phyloP scores from a whole-genome alignment of 2,329 filamentous ascomycete species.

The Purpureocillium lavendulum region DNA sequence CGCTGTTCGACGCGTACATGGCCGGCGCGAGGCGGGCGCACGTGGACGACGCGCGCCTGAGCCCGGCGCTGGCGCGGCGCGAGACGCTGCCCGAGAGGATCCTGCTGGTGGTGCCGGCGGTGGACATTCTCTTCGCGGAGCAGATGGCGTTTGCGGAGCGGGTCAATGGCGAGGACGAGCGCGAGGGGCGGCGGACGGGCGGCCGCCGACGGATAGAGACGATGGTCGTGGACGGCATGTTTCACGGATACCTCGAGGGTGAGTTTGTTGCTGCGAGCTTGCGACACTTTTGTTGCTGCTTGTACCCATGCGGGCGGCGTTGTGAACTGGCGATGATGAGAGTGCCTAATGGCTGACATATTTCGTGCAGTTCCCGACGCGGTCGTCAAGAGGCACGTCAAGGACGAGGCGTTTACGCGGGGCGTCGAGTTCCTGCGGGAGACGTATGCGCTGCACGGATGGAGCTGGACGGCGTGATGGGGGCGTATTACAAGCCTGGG shows the following conservation, averaged over 20 bases:
- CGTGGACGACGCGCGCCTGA: constrained; percentile 24
- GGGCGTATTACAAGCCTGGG: too few species aligned
- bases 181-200: constrained; percentile 5
- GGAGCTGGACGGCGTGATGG: neutral
- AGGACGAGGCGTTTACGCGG: neutral
- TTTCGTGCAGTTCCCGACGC: neutral
- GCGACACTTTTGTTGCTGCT: too few species aligned
- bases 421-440: constrained; percentile 1
- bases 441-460: too few species aligned
- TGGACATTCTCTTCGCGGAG: constrained; percentile 32
- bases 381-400: neutral
- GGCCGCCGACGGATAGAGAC: constrained; percentile 10
- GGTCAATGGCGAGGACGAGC: constrained; percentile 15
- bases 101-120: constrained; percentile 27
- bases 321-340: too few species aligned
- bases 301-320: too few species aligned
- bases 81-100: constrained; percentile 22
- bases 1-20: constrained; percentile 35
- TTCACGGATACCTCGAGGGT: constrained; percentile 19
- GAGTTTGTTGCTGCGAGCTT: too few species aligned
- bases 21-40: constrained; percentile 17
- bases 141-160: constrained; percentile 18
- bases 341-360: too few species aligned
- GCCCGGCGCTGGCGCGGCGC: constrained; percentile 22
- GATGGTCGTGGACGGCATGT: constrained; percentile 11